Evolutionary conservation across 345 rosid genomes (phyloP).

Genomic region (Gossypium herbaceum): DNA sequence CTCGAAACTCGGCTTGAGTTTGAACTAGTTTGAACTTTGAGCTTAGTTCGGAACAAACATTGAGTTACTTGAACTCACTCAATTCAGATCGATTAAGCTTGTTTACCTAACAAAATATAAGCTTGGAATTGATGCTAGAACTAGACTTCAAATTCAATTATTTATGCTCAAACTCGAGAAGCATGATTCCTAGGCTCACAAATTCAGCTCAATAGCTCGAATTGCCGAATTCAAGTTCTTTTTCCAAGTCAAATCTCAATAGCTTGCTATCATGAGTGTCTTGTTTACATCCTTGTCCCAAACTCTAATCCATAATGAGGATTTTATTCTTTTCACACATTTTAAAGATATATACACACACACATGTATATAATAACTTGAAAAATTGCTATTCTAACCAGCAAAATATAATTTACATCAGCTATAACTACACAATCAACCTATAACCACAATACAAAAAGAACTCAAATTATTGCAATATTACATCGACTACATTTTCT

Average conservation of each 20-base stretch:
- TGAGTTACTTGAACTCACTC: neutral
- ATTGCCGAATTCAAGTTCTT: neutral
- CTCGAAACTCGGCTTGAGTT: too few relatives aligned
- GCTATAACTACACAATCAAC: neutral
- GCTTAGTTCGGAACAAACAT: neutral
- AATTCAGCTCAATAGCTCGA: neutral
- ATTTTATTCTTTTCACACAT: neutral
- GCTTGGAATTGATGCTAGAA: too few relatives aligned
- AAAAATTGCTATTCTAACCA: neutral
- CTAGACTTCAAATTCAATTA: too few relatives aligned
- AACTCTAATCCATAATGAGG: neutral
- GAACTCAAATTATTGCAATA: neutral
- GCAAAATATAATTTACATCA: neutral
- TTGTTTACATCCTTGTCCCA: neutral
- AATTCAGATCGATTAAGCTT: neutral
- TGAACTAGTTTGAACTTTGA: too few relatives aligned
- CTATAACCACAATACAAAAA: neutral
- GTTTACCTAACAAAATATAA: too few relatives aligned
- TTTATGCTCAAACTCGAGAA: too few relatives aligned
- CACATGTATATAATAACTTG: neutral
- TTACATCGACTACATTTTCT: neutral
- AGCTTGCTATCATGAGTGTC: neutral
- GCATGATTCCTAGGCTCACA: too few relatives aligned
- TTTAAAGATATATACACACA: neutral
- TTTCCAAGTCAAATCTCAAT: neutral